phyloP scores from a whole-genome alignment of 805 yeast species.

The Saccharomycopsis guyanensis region DNA sequence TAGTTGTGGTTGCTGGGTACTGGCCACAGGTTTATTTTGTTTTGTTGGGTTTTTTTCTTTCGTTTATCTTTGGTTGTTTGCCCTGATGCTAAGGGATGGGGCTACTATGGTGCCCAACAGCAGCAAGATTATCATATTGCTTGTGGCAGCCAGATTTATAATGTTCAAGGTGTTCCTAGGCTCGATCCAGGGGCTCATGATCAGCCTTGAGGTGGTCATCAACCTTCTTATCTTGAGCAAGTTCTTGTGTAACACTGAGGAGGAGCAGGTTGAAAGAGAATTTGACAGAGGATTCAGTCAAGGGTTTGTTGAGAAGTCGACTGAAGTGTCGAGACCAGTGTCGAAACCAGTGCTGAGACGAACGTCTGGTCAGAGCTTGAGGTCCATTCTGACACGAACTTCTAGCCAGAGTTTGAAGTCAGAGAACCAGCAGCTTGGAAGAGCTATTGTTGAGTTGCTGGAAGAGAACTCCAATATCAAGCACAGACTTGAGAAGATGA shows the following conservation, averaged over 20 bases:
- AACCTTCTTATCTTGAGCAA: background rate
- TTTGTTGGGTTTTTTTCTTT: too few species aligned
- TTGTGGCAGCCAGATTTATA: background rate
- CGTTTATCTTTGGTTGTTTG: too few species aligned
- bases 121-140: background rate
- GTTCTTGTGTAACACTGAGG: background rate
- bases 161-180: slow-evolving; percentile 3
- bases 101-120: background rate
- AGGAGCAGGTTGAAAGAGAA: background rate
- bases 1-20: too few species aligned
- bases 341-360: background rate
- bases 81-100: too few species aligned
- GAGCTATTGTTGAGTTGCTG: background rate
- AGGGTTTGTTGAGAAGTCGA: background rate
- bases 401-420: background rate
- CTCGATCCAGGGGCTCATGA: background rate
- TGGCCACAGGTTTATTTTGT: too few species aligned
- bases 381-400: background rate
- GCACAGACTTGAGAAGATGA: background rate
- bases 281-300: background rate
- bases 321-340: background rate
- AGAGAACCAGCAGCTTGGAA: background rate
- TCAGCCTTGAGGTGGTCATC: background rate
- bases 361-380: background rate
- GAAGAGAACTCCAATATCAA: slow-evolving; percentile 2